Evolutionary conservation across 768 basidiomycete genomes (phyloP), one percentile per base, ranked within the genome.

Genomic region (Mycena capillaripes): DNA sequence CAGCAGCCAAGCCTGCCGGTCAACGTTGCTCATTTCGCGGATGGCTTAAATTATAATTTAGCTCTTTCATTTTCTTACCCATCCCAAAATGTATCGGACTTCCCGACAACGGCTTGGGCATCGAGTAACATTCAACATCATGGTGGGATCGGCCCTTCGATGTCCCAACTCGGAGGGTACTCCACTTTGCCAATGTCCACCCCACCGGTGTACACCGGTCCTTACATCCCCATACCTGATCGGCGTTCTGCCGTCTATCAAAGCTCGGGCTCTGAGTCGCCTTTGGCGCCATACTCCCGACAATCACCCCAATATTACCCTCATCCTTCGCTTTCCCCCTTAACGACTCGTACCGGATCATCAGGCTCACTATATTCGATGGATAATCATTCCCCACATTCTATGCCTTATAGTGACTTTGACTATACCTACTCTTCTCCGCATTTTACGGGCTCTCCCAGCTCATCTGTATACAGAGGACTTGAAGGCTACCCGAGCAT

Each of bases 361-460:
- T 66, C 70, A 40, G 55, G 61, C 44, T 70, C 69, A 29, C 25
- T 70, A 23, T 71, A n/a, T 23, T 55, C 68, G 34, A 59, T 67
- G 32, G 52, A 55, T 19, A 38, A 50, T 36, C 36, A 65, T 44
- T 65, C 63, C 0, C 50, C 63, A 6, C 34, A 59, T 50, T 48
- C 66, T 14, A 46, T 38, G 25, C 25, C 48, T n/a, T 64, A 65
- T 30, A 30, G 48, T 21, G 69, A 70, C 21, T 42, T 61, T 19
- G 60, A 56, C 5, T 63, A 52, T 36, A 50, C 16, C n/a, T 42
- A 65, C 34, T 57, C 61, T 56, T 70, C 69, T 11, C 69, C 69
- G 10, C 44, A 57, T 48, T 71, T 63, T 8, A 38, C 29, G 16
- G 29, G 19, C 12, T 60, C 53, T 48, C 42, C 63, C 14, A 40